A percentile compares a stretch with the other conserved stretches of the same genome.
These are phyloP conservation scores for Suhomyces vadensis DNA, from an alignment of 805 yeast species.

Conservation along the genomic window DNA sequence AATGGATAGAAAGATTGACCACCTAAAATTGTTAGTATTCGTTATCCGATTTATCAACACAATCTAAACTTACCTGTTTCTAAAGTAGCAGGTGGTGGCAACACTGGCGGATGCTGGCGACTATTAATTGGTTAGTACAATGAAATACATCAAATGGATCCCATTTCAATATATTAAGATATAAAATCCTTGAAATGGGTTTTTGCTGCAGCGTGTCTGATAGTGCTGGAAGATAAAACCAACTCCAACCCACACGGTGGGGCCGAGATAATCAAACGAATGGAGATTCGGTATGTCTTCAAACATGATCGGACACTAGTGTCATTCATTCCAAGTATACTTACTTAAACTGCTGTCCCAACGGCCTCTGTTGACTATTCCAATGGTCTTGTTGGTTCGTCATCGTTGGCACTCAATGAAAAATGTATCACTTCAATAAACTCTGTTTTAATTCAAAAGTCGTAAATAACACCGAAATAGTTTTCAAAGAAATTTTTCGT, in stretches of 20 bases:
- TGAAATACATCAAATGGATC: background rate
- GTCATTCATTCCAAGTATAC: too few species aligned
- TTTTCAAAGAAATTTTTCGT: background rate
- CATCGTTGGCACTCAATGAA: constrained; percentile 22
- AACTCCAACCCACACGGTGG: background rate
- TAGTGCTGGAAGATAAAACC: too few species aligned
- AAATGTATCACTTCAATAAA: background rate
- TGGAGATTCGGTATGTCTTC: too few species aligned
- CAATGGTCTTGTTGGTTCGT: constrained; percentile 45
- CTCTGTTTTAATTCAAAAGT: background rate
- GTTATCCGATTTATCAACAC: background rate
- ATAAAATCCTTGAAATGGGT: background rate
- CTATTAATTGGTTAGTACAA: constrained; percentile 36
- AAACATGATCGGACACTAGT: too few species aligned
- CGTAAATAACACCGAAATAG: background rate
- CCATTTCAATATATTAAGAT: too few species aligned
- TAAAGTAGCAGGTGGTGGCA: constrained; percentile 59
- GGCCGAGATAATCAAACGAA: too few species aligned
- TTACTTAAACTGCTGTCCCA: constrained; percentile 46
- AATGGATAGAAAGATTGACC: constrained; percentile 50
- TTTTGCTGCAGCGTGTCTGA: background rate
- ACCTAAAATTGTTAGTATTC: constrained; percentile 34
- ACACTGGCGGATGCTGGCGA: constrained; percentile 59
- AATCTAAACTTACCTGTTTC: constrained; percentile 46
- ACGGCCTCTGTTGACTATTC: constrained; percentile 43